Percentiles rank a stretch among this genome's conserved stretches.
phyloP scores from a whole-genome alignment of 179 eudicot genomes.

The Sideroxylon spinosum region DNA sequence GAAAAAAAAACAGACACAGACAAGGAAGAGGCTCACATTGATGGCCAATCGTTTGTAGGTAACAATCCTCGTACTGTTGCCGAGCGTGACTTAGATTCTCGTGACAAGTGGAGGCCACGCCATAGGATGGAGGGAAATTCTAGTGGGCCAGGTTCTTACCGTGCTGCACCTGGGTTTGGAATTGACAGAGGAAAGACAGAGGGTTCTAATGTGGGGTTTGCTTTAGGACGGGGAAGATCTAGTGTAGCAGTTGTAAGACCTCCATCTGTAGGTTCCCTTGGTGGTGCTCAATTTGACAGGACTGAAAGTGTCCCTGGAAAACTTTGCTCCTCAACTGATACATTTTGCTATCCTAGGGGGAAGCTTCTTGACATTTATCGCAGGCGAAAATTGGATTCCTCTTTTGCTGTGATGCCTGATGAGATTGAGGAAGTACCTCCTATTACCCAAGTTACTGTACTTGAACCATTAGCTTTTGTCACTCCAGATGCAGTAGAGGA shows the following conservation, averaged over 20 bases:
- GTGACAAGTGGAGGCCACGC: slow-evolving; percentile 99
- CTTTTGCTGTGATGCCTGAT: slow-evolving; percentile 38
- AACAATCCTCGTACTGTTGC: slow-evolving; percentile 38
- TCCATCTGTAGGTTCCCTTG: slow-evolving; percentile 46
- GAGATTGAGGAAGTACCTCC: slow-evolving; percentile 55
- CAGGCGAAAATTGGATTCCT: slow-evolving; percentile 42
- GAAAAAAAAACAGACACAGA: slow-evolving; percentile 70
- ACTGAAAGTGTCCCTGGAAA: slow-evolving; percentile 53
- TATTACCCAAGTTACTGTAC: slow-evolving; percentile 42
- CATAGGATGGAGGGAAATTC: slow-evolving; percentile 75
- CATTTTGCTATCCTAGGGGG: slow-evolving; percentile 77
- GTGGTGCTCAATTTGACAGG: slow-evolving; percentile 36
- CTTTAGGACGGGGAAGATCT: slow-evolving; percentile 86
- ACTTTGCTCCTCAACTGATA: slow-evolving; percentile 30
- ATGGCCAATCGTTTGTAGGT: slow-evolving; percentile 41
- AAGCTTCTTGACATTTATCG: slow-evolving; percentile 93
- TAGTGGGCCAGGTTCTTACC: slow-evolving; percentile 52
- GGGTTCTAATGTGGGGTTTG: slow-evolving; percentile 62
- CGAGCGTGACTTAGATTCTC: slow-evolving; percentile 66
- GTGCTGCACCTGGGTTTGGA: slow-evolving; percentile 96
- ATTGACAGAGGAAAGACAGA: slow-evolving; percentile 69
- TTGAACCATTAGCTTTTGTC: slow-evolving; percentile 81
- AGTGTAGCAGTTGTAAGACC: slow-evolving; percentile 36
- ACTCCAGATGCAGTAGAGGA: slow-evolving; percentile 78
- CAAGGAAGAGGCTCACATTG: slow-evolving; percentile 68